These are phyloP conservation scores for Cicer pinnatifidum DNA, from an alignment of 306 rosid genomes.

Conservation along the genomic window DNA sequence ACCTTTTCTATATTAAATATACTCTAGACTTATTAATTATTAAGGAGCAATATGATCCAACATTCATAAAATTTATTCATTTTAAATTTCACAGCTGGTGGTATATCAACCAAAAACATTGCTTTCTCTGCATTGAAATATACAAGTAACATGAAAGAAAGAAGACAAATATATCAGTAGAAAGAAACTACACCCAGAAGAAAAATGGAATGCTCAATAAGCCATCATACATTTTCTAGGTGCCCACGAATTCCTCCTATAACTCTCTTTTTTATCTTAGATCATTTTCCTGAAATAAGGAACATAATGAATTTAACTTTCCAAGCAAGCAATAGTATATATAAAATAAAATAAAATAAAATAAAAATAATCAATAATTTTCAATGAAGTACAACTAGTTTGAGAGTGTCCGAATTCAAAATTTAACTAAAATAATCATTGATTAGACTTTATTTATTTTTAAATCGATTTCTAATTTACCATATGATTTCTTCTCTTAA, in stretches of 20 bases:
- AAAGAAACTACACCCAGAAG: conserved; percentile 45
- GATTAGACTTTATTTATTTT: too few species aligned
- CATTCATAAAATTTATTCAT: conserved; percentile 5
- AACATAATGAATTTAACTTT: conserved; percentile 18
- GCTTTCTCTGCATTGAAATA: conserved; percentile 37
- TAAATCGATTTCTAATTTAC: too few species aligned
- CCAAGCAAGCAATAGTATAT: background rate
- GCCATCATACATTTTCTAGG: conserved; percentile 34
- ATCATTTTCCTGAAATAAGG: conserved; percentile 51
- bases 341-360: too few species aligned
- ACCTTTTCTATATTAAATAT: too few species aligned
- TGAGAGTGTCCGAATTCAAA: too few species aligned
- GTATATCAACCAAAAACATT: conserved; percentile 24
- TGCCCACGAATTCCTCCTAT: conserved; percentile 31
- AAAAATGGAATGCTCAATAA: conserved; percentile 39
- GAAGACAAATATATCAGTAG: background rate
- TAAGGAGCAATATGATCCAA: conserved; percentile 28
- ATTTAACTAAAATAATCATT: too few species aligned
- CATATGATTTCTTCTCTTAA: too few species aligned
- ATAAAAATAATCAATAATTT: too few species aligned
- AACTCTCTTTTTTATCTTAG: conserved; percentile 24
- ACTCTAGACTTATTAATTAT: too few species aligned
- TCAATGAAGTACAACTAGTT: too few species aligned
- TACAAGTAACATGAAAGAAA: background rate
- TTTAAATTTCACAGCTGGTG: conserved; percentile 6